Evolutionary conservation across 495 filamentous ascomycete genomes (phyloP), one percentile per base, ranked within the genome.

Genomic region (Penicillium chermesinum): DNA sequence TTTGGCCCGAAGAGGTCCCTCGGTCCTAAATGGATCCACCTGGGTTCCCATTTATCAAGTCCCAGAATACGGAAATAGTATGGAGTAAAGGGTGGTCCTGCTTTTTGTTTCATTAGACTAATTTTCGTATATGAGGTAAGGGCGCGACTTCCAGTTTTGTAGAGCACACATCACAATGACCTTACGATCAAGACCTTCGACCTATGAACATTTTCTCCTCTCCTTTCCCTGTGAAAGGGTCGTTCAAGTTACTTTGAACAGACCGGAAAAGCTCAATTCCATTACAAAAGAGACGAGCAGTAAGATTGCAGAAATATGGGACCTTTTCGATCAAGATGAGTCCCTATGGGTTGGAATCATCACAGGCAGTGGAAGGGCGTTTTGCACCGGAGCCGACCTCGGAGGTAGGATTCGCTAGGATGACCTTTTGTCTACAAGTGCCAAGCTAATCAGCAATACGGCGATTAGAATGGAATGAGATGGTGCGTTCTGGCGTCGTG

Each of bases 311-410:
- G 42, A 56, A 7, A 55, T 82, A 1, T 79, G 76, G 68, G 57
- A 71, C 30, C 76, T 68, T 54, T 72, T 80, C 42, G 79, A 82
- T 49, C 51, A 55, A 15, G 74, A 80, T 59, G 71, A 75, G 12
- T 63, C 53, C 16, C 53, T 82, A 37, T 73, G 74, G 47, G 72
- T 78, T 14, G 77, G 66, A 7, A 76, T 82, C 27, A 67, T 82
- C 38, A 82, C 79, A 0, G 79, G 78, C 19, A 63, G 66, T 4
- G 79, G 79, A 6, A 66, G 71, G 34, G 75, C 77, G 0, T 82
- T 82, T 42, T 81, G 76, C 53, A 74, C 79, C 1, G 79, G 79
- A 0, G 77, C 78, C 7, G 79, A 82, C 57, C 58, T 82, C 16
- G 61, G 65, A 50, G 69, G 69, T 70, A 53, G 16, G 17, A 13